Base-by-base conservation (phyloP, 345 rosid genomes). In the Aquilaria sinensis region DNA sequence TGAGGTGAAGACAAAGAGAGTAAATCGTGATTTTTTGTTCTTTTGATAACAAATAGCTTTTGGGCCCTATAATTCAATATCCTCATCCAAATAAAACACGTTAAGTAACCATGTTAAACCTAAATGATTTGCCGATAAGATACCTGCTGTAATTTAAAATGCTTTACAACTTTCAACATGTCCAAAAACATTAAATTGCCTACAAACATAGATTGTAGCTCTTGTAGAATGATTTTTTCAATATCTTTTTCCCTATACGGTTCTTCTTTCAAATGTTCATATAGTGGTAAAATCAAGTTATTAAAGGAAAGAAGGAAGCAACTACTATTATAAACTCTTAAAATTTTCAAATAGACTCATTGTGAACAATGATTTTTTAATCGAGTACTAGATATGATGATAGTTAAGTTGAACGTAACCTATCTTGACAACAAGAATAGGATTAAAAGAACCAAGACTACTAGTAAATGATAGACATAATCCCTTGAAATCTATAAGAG, bases 401-500 rank as follows among this genome's bases (percentile, higher is more conserved):
- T 23, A 23, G 23, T 89, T 69, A 62, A 49, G n/a, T 53, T 55
- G 58, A n/a, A 11, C 56, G 70, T 64, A 34, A 56, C 57, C 68
- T 81, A 95, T 97, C 96, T 91, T 87, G 66, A 95, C 96, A 51
- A 96, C 90, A 63, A 83, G 69, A 53, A 84, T 81, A 52, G 99
- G 97, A 73, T 91, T 96, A 57, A 86, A 76, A 34, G 90, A 89
- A 64, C 74, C 87, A 55, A 1, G 79, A 47, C 54, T 65, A 30
- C 76, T 31, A 29, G 96, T 87, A 58, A 85, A 91, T 60, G 90
- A 56, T 57, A 84, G 82, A 77, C 96, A 91, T 60, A 88, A 62
- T 30, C 88, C 94, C 66, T 95, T 97, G 68, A 91, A 96, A 48
- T 95, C 96, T 30, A 93, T 91, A 63, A 95, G 96, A 57, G 99